These are phyloP conservation scores for Lathyrus aphaca DNA, from an alignment of 306 rosid species.

Conservation along the genomic window DNA sequence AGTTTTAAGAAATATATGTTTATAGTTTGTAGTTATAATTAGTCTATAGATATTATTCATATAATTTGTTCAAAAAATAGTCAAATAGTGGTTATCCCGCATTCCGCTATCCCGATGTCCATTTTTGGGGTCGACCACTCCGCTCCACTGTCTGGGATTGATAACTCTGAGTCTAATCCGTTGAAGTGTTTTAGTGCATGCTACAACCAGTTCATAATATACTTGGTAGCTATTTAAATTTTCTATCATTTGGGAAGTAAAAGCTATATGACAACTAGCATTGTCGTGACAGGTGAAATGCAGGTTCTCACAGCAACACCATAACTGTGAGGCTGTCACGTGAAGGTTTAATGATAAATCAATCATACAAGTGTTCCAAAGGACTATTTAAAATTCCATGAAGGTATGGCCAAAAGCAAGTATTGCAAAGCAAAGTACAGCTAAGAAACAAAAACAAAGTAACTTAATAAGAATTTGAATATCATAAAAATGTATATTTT, in stretches of 20 bases:
- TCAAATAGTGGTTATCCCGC: no score
- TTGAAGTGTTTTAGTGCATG: background rate
- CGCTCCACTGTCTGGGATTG: no score
- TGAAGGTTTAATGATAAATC: conserved; percentile 16
- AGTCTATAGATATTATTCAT: no score
- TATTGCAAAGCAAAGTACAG: conserved; percentile 3
- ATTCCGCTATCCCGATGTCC: no score
- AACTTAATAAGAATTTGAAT: no score
- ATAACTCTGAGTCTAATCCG: background rate
- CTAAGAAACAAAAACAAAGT: background rate
- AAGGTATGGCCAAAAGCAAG: conserved; percentile 5
- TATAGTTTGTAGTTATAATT: no score
- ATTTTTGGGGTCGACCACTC: no score
- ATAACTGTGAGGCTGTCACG: background rate
- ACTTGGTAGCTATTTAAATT: conserved; percentile 16
- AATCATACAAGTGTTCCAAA: conserved; percentile 20
- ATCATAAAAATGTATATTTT: no score
- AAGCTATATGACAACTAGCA: conserved; percentile 21
- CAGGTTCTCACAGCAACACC: conserved; percentile 11
- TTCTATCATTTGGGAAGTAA: background rate
- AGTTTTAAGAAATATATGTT: no score
- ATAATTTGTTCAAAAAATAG: no score
- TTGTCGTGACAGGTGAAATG: conserved; percentile 17
- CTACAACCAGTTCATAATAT: background rate
- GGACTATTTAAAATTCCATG: conserved; percentile 4